These are phyloP conservation scores for Thraustotheca clavata DNA, from an alignment of 352 stramenopile genomes.

Conservation along the genomic window DNA sequence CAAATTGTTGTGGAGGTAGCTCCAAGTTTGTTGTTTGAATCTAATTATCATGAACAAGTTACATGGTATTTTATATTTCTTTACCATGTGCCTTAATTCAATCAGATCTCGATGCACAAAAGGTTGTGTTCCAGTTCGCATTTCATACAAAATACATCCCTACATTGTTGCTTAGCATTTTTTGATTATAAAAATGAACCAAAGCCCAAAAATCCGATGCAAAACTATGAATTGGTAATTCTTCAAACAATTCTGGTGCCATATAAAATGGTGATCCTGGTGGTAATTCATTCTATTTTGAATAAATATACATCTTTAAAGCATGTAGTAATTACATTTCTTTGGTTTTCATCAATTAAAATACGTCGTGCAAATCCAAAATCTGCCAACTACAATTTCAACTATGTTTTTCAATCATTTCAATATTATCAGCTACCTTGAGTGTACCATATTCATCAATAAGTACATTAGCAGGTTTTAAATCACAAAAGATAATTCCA, in stretches of 20 bases:
- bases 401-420: background rate
- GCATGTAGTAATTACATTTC: conserved; percentile 8
- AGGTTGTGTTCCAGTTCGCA: conserved; percentile 50
- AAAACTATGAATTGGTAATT: conserved; percentile 78
- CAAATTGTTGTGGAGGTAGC: conserved; percentile 36
- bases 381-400: conserved; percentile 55
- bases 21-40: conserved; percentile 55
- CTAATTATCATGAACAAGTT: conserved; percentile 26
- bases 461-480: conserved; percentile 87
- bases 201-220: conserved; percentile 84
- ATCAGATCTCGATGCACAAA: conserved; percentile 70
- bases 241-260: conserved; percentile 86
- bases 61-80: background rate
- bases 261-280: conserved; percentile 86
- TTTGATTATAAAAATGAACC: conserved; percentile 24
- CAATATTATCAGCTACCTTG: conserved; percentile 38
- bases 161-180: conserved; percentile 23
- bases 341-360: conserved; percentile 37
- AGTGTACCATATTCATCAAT: conserved; percentile 90
- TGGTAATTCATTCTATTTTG: conserved; percentile 29
- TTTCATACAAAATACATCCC: conserved; percentile 74
- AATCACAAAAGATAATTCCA: conserved; percentile 85
- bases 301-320: background rate
- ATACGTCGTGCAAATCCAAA: conserved; percentile 85
- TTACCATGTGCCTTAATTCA: conserved; percentile 58